Conservation (phyloP, 2,329 filamentous ascomycete species). For the Aspergillus sp. region DNA sequence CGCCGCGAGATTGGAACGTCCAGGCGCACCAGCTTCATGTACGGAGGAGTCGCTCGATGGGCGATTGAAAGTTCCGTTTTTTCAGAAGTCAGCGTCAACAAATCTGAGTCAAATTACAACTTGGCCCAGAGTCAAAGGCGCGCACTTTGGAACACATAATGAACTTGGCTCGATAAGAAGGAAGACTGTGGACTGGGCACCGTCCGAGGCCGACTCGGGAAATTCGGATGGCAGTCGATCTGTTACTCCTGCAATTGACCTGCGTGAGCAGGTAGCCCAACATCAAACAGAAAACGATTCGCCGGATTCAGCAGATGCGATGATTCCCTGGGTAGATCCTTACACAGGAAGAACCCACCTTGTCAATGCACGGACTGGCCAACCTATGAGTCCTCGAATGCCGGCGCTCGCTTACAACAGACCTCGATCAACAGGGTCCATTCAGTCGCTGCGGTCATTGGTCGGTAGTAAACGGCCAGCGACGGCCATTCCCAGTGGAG, state of each 20-base stretch:
- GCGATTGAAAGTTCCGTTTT: constrained; percentile 22
- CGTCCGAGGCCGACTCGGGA: no score
- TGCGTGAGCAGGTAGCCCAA: no score
- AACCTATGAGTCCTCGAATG: constrained; percentile 14
- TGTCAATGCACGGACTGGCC: constrained; percentile 27
- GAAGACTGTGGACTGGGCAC: no score
- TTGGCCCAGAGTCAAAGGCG: constrained; percentile 36
- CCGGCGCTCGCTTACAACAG: constrained; percentile 4
- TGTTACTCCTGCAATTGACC: no score
- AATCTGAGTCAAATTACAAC: constrained; percentile 15
- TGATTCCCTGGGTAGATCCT: constrained; percentile 52
- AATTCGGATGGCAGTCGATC: no score
- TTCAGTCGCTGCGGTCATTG: constrained; percentile 4
- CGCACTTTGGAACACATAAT: constrained; percentile 12
- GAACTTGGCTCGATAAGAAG: neutral
- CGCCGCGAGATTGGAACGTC: neutral
- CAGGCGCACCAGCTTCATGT: constrained; percentile 1
- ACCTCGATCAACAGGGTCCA: constrained; percentile 10
- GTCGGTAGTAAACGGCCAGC: constrained; percentile 8
- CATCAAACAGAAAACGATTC: neutral
- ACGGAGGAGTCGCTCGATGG: constrained; percentile 17
- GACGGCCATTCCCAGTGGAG: constrained; percentile 8
- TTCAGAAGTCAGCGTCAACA: constrained; percentile 8
- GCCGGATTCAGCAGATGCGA: constrained; percentile 7
- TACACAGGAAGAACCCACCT: constrained; percentile 34